These are phyloP conservation scores for Pyrus hybrid DNA, from an alignment of 331 rosid genomes.

Conservation along the genomic window DNA sequence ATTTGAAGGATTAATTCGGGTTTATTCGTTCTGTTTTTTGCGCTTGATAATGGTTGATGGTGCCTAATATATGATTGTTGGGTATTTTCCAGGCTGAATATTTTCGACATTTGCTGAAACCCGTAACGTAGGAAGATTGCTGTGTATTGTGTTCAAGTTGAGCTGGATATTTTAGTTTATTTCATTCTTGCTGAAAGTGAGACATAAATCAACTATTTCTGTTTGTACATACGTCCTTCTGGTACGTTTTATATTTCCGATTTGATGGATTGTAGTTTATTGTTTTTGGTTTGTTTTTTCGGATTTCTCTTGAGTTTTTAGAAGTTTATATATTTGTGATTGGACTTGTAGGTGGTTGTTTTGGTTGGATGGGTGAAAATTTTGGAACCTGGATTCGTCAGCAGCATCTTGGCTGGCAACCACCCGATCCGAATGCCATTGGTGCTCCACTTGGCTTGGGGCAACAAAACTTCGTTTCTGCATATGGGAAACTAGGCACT, in stretches of 20 bases:
- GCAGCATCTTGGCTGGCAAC: constrained; percentile 40
- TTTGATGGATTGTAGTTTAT: background rate
- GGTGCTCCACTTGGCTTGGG: constrained; percentile 34
- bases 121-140: constrained; percentile 77
- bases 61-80: background rate
- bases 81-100: constrained; percentile 74
- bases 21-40: background rate
- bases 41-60: background rate
- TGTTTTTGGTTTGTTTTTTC: background rate
- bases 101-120: constrained; percentile 93
- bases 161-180: constrained; percentile 54
- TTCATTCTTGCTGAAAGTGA: constrained; percentile 49
- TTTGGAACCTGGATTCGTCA: constrained; percentile 43
- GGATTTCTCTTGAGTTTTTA: background rate
- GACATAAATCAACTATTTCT: constrained; percentile 43
- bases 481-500: constrained; percentile 27
- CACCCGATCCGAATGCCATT: constrained; percentile 37
- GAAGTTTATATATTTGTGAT: background rate
- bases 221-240: constrained; percentile 39
- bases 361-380: constrained; percentile 72
- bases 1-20: background rate
- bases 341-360: constrained; percentile 43
- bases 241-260: constrained; percentile 37
- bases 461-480: constrained; percentile 38
- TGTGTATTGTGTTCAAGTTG: constrained; percentile 30